These are phyloP conservation scores for Carex kokanica DNA, from an alignment of 176 grass and related monocot species.

Conservation along the genomic window DNA sequence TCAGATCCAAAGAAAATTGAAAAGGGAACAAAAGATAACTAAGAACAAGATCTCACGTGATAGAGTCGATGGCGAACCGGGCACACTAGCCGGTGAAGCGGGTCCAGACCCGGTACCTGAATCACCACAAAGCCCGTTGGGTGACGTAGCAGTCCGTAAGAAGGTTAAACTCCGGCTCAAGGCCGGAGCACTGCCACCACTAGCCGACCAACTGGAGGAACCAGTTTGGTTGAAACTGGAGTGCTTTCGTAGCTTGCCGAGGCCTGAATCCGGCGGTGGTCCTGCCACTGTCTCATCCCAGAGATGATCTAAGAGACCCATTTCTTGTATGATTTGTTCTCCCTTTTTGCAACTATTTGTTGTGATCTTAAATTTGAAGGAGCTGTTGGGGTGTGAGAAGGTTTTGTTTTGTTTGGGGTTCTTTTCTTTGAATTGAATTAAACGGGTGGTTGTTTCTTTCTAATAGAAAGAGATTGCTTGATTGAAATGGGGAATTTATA, in stretches of 20 bases:
- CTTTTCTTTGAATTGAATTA: constrained; percentile 33
- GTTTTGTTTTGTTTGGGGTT: neutral
- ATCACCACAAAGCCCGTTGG: constrained; percentile 10
- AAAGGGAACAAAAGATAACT: neutral
- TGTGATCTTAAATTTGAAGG: constrained; percentile 11
- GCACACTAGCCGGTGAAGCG: constrained; percentile 57
- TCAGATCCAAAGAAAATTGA: neutral
- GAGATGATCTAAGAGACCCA: constrained; percentile 84
- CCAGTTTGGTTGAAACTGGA: constrained; percentile 59
- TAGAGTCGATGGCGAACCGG: constrained; percentile 36
- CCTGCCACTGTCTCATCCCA: constrained; percentile 97
- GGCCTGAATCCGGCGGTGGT: constrained; percentile 68
- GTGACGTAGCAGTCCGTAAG: constrained; percentile 41
- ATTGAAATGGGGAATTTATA: constrained; percentile 12
- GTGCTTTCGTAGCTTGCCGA: constrained; percentile 85
- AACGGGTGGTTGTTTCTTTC: neutral
- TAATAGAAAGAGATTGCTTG: constrained; percentile 7
- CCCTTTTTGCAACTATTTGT: neutral
- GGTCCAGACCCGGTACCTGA: constrained; percentile 49
- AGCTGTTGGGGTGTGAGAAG: constrained; percentile 5
- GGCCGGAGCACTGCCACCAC: constrained; percentile 9
- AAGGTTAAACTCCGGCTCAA: constrained; percentile 76
- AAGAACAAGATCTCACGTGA: neutral
- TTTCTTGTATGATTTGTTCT: constrained; percentile 6
- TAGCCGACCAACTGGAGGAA: constrained; percentile 17